Conservation (phyloP, 805 yeast species). For the Yamadazyma scolyti region DNA sequence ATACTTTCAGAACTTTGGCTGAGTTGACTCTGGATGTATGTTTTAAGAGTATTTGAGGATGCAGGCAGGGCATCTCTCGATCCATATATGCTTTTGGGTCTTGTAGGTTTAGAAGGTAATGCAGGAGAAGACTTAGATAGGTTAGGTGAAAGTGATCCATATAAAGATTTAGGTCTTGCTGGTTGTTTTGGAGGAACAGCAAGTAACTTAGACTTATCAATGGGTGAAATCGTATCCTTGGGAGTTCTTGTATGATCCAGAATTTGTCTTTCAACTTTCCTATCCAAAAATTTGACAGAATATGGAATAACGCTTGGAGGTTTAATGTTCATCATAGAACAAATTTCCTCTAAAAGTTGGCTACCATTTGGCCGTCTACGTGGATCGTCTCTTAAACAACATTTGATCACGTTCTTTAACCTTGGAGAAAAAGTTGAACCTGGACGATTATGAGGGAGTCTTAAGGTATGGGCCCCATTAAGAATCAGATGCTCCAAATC, state of each 20-base stretch:
- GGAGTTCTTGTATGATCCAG: too few species aligned
- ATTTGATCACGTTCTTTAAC: conserved; percentile 59
- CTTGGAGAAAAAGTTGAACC: conserved; percentile 52
- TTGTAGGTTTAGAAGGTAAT: background rate
- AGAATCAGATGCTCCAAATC: conserved; percentile 59
- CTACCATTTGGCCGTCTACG: conserved; percentile 68
- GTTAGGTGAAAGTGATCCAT: conserved; percentile 8
- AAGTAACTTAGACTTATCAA: conserved; percentile 35
- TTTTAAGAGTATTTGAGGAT: conserved; percentile 16
- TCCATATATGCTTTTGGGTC: conserved; percentile 4
- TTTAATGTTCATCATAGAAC: conserved; percentile 50
- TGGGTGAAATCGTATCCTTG: conserved; percentile 40
- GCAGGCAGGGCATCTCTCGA: conserved; percentile 8
- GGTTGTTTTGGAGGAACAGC: conserved; percentile 7
- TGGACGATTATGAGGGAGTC: conserved; percentile 43
- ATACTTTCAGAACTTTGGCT: conserved; percentile 21
- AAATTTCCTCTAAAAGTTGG: conserved; percentile 66
- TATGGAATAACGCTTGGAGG: conserved; percentile 42
- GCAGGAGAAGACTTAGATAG: background rate
- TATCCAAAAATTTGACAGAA: too few species aligned
- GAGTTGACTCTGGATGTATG: conserved; percentile 30
- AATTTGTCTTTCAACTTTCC: too few species aligned
- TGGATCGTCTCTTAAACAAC: conserved; percentile 63
- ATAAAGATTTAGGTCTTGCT: conserved; percentile 15
- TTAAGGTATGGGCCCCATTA: conserved; percentile 47